Evolutionary conservation across 176 grass and related monocot genomes (phyloP).

Genomic region (Eleusine coracana): DNA sequence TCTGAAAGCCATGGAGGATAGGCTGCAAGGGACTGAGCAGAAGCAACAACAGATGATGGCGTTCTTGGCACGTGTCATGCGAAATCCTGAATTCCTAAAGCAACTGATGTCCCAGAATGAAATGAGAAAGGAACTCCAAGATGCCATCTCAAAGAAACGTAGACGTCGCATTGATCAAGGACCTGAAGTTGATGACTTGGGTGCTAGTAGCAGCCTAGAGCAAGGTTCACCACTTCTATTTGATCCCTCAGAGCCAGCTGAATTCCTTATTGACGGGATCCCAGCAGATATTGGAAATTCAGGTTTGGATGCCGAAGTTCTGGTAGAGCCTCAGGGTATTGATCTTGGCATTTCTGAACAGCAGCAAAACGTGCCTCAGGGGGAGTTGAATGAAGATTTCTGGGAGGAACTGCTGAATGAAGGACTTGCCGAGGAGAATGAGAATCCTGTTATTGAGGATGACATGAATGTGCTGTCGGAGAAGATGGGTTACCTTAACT

Average conservation of each 20-base stretch:
- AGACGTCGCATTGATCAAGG: constrained; percentile 65
- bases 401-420: constrained; percentile 76
- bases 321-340: constrained; percentile 9
- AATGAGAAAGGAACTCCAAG: constrained; percentile 74
- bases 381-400: constrained; percentile 67
- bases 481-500: constrained; percentile 64
- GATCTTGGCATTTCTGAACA: constrained; percentile 22
- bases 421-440: constrained; percentile 48
- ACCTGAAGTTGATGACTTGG: constrained; percentile 48
- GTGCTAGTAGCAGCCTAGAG: constrained; percentile 45
- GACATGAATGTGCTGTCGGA: constrained; percentile 62
- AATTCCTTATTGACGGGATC: constrained; percentile 41
- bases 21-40: constrained; percentile 77
- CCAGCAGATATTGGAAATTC: constrained; percentile 25
- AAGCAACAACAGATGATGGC: constrained; percentile 84
- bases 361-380: constrained; percentile 35
- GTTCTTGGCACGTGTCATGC: constrained; percentile 78
- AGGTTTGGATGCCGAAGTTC: neutral
- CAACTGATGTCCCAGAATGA: constrained; percentile 70
- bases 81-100: constrained; percentile 72
- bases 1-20: constrained; percentile 86
- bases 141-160: constrained; percentile 88
- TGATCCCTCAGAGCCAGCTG: constrained; percentile 33
- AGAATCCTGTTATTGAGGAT: constrained; percentile 31
- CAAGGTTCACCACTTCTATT: constrained; percentile 41